These are phyloP conservation scores for Parietaria judaica DNA, from an alignment of 306 rosid species.

Conservation along the genomic window DNA sequence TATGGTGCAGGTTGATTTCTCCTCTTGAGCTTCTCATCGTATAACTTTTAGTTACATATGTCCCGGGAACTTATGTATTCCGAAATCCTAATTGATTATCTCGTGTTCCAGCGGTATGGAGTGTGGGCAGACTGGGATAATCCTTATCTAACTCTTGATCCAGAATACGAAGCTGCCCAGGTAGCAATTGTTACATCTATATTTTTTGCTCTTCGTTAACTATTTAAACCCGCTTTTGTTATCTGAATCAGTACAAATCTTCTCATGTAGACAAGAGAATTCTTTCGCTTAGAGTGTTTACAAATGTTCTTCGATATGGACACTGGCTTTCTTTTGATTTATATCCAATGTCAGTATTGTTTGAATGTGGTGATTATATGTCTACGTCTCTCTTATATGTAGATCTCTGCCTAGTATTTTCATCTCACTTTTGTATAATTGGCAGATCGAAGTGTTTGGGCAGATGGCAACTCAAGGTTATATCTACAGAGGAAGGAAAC, in stretches of 20 bases:
- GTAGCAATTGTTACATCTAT: slow-evolving; percentile 46
- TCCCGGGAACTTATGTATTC: background rate
- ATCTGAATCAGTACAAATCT: background rate
- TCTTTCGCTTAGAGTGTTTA: background rate
- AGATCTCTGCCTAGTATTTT: background rate
- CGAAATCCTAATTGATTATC: slow-evolving; percentile 26
- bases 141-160: slow-evolving; percentile 87
- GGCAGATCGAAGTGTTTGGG: slow-evolving; percentile 95
- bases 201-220: slow-evolving; percentile 18
- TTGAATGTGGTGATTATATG: slow-evolving; percentile 1
- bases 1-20: background rate
- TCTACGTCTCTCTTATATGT: background rate
- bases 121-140: slow-evolving; percentile 98
- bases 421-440: slow-evolving; percentile 20
- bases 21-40: background rate
- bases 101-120: slow-evolving; percentile 85
- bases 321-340: slow-evolving; percentile 2
- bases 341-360: background rate
- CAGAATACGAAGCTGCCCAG: slow-evolving; percentile 99
- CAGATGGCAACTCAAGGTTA: slow-evolving; percentile 90
- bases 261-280: background rate
- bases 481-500: slow-evolving; percentile 93
- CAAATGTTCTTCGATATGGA: background rate
- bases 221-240: slow-evolving; percentile 12
- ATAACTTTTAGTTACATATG: background rate